Conservation (phyloP, 2,329 filamentous ascomycete species). For the Fusarium metavorans region DNA sequence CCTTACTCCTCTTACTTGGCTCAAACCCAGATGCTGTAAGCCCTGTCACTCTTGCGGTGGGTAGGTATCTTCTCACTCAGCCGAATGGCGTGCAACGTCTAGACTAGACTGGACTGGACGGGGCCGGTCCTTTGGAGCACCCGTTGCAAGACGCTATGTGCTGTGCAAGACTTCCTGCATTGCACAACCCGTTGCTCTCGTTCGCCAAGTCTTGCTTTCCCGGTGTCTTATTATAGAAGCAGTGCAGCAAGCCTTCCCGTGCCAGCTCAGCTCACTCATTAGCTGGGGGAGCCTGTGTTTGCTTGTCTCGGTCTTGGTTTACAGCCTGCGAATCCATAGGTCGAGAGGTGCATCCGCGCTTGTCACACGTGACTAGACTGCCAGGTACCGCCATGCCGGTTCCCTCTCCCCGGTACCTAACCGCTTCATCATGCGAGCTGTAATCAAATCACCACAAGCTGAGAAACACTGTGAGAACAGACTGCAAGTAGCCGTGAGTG, state of each 20-base stretch:
- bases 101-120: background rate
- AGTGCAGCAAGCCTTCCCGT: background rate
- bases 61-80: background rate
- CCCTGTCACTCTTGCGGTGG: background rate
- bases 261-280: background rate
- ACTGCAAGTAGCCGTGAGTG: background rate
- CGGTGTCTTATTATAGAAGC: background rate
- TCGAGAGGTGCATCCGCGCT: background rate
- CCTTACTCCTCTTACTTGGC: background rate
- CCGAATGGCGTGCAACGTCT: background rate
- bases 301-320: background rate
- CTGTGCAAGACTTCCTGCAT: background rate
- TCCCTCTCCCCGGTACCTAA: constrained; percentile 2
- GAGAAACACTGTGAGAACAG: background rate
- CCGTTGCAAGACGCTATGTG: background rate
- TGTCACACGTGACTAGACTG: constrained; percentile 2
- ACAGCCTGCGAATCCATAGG: background rate
- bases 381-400: background rate
- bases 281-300: background rate
- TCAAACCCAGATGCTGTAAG: background rate
- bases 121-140: background rate
- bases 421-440: background rate
- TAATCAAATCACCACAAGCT: background rate
- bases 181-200: background rate
- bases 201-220: background rate